Conservation (phyloP, 2,329 filamentous ascomycete species). For the Calonectria multiphialidica region DNA sequence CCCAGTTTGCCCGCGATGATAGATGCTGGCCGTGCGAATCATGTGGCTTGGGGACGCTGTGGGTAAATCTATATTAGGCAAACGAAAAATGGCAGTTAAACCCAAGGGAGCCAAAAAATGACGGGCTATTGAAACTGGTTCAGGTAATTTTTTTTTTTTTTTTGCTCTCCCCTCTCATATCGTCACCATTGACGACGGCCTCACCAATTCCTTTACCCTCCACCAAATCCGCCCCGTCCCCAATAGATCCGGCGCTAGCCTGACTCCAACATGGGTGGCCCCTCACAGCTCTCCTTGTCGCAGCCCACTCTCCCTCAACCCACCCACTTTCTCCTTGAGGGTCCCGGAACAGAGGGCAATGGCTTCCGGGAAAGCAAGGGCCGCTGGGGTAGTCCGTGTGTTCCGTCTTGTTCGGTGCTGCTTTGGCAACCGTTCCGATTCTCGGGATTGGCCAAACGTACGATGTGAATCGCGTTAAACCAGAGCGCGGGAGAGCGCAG, state of each 20-base stretch:
- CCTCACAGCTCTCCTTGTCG: slow-evolving; percentile 27
- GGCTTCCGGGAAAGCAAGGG: slow-evolving; percentile 15
- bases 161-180: not conserved
- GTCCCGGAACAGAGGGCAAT: slow-evolving; percentile 15
- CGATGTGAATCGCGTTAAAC: not conserved
- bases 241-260: slow-evolving; percentile 33
- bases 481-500: not conserved
- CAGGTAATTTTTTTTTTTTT: not conserved
- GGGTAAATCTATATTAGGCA: not conserved
- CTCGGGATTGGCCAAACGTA: not conserved
- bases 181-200: slow-evolving; percentile 20
- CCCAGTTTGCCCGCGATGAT: not conserved
- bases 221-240: slow-evolving; percentile 9
- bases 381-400: slow-evolving; percentile 6
- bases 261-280: slow-evolving; percentile 26
- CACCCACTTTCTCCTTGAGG: slow-evolving; percentile 25
- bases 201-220: slow-evolving; percentile 12
- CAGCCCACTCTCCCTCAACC: slow-evolving; percentile 18
- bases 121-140: slow-evolving; percentile 8
- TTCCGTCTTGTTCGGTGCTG: not conserved
- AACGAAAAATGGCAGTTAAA: not conserved
- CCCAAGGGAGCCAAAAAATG: slow-evolving; percentile 1
- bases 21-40: slow-evolving; percentile 2
- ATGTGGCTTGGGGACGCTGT: slow-evolving; percentile 20
- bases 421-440: slow-evolving; percentile 6